A percentile compares a stretch with the other conserved stretches of the same genome.
Evolutionary conservation across 768 basidiomycete species (phyloP).

Genomic region (Tulasnella sp.): DNA sequence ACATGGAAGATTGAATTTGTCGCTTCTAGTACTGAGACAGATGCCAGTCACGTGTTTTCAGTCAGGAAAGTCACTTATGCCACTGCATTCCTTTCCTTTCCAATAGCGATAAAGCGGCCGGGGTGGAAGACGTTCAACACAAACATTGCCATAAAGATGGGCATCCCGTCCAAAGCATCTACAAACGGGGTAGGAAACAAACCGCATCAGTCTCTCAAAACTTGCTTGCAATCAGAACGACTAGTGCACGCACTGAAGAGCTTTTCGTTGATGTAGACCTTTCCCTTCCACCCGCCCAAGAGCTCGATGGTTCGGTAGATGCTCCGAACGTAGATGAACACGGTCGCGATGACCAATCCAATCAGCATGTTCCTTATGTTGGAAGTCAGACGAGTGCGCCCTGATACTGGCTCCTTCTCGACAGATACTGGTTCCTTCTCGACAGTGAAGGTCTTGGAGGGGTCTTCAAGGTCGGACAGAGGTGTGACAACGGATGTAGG

Average conservation of each 20-base stretch:
- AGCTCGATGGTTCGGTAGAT: constrained; percentile 31
- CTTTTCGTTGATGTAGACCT: constrained; percentile 44
- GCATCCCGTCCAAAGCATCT: constrained; percentile 54
- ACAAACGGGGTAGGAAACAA: neutral
- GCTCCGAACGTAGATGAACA: constrained; percentile 50
- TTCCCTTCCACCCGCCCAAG: constrained; percentile 19
- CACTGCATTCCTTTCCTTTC: neutral
- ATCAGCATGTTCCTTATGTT: constrained; percentile 33
- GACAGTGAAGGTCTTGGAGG: constrained; percentile 31
- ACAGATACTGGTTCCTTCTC: constrained; percentile 16
- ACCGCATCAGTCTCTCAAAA: neutral
- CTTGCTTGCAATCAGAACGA: neutral
- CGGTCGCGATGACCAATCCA: constrained; percentile 35
- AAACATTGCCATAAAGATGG: constrained; percentile 49
- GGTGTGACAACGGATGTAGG: constrained; percentile 39
- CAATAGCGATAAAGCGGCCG: constrained; percentile 39
- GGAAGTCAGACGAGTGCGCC: constrained; percentile 8
- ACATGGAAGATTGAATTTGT: too few species aligned
- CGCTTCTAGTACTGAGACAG: too few species aligned
- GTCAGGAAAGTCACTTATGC: too few species aligned
- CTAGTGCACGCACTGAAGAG: constrained; percentile 46
- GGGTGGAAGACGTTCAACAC: constrained; percentile 49
- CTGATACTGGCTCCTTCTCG: neutral
- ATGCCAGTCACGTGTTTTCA: too few species aligned
- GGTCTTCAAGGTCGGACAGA: constrained; percentile 48